Evolutionary conservation across 768 basidiomycete genomes (phyloP).

Genomic region (Phaeotremella skinneri): DNA sequence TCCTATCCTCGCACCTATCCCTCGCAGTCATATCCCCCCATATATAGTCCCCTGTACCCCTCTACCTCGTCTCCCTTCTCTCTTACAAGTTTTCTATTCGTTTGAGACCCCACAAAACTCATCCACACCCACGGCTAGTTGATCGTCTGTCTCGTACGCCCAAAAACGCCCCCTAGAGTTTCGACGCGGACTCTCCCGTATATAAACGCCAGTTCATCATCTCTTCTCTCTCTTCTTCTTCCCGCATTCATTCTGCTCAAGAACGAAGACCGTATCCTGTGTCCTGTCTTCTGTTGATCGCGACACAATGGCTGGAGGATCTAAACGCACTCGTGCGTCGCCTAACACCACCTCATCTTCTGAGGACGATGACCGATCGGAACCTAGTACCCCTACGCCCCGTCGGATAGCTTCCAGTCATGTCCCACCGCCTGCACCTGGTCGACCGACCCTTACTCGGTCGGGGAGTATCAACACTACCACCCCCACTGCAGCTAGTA

Average conservation of each 20-base stretch:
- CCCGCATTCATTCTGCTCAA: no score
- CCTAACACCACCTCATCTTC: conserved; percentile 1
- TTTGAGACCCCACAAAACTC: neutral
- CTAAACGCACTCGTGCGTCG: conserved; percentile 20
- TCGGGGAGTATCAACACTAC: conserved; percentile 5
- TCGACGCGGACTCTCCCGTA: no score
- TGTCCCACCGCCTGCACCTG: conserved; percentile 9
- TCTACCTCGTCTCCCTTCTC: neutral
- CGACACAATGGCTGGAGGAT: conserved; percentile 20
- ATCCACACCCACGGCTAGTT: no score
- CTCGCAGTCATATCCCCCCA: neutral
- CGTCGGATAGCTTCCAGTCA: neutral
- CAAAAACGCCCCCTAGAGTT: no score
- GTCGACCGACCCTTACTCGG: conserved; percentile 12
- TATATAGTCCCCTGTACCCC: neutral
- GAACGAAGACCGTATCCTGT: no score
- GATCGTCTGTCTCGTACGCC: no score
- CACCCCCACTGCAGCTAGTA: conserved; percentile 14
- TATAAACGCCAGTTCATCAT: no score
- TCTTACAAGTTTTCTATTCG: neutral
- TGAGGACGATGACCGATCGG: neutral
- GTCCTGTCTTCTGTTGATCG: no score
- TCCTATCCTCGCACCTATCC: no score
- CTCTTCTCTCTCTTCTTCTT: no score
- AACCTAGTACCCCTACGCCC: conserved; percentile 7